phyloP scores from a whole-genome alignment of 768 basidiomycete genomes.

The Tylopilus felleus region DNA sequence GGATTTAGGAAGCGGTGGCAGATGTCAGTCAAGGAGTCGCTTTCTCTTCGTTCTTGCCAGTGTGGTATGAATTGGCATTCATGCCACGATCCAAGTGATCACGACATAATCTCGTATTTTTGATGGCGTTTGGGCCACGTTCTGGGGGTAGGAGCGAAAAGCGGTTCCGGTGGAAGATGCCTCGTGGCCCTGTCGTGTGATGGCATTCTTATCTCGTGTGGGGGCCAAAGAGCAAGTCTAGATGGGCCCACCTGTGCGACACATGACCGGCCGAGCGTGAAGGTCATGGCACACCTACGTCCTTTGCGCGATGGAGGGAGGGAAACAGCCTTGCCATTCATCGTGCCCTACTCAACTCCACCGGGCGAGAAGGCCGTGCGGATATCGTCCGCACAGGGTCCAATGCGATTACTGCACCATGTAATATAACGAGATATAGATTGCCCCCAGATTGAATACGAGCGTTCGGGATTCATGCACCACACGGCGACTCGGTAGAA shows the following conservation, averaged over 20 bases:
- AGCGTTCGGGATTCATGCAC: neutral
- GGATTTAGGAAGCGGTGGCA: neutral
- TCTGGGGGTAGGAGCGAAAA: neutral
- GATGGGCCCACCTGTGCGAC: neutral
- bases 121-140: neutral
- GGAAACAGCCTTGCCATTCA: conserved; percentile 2
- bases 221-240: neutral
- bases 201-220: neutral
- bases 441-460: neutral
- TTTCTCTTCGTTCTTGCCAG: no score
- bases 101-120: neutral
- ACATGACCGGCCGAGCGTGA: neutral
- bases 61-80: neutral
- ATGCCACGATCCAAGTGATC: neutral
- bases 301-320: neutral
- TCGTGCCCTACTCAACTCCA: neutral
- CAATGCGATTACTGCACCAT: conserved; percentile 13
- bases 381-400: conserved; percentile 22
- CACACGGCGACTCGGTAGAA: conserved; percentile 6
- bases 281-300: conserved; percentile 3
- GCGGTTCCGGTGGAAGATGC: neutral
- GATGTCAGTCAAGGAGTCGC: neutral
- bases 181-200: neutral
- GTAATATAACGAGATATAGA: conserved; percentile 16
- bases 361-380: conserved; percentile 12